These are phyloP conservation scores for Aphanomyces euteiches DNA, from an alignment of 352 stramenopile species.

Conservation along the genomic window DNA sequence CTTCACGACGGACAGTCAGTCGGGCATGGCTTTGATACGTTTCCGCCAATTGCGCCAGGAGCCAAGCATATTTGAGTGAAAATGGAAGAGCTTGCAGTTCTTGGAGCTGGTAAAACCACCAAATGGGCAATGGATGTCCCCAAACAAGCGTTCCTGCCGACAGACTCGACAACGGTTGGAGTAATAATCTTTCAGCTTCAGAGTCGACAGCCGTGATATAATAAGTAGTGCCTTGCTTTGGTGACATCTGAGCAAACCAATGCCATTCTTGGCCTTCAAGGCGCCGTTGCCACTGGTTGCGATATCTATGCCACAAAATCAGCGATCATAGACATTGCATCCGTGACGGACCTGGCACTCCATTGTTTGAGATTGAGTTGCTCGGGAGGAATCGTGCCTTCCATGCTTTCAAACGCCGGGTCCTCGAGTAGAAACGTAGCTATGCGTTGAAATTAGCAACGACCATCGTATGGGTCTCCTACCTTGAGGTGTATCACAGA, in stretches of 20 bases:
- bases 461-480: neutral
- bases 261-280: neutral
- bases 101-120: slow-evolving; percentile 11
- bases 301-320: neutral
- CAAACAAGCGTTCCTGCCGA: neutral
- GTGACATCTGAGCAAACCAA: neutral
- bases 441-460: neutral
- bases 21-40: slow-evolving; percentile 7
- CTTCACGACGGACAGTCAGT: slow-evolving; percentile 46
- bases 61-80: slow-evolving; percentile 23
- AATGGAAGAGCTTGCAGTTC: neutral
- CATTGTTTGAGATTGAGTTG: slow-evolving; percentile 13
- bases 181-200: neutral
- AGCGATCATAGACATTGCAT: neutral
- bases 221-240: neutral
- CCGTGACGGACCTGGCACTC: slow-evolving; percentile 1
- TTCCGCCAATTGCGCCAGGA: neutral
- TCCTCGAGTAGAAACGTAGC: neutral
- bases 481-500: slow-evolving; percentile 17
- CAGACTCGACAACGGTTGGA: neutral
- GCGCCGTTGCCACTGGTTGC: neutral
- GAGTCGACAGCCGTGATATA: neutral
- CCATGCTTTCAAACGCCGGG: slow-evolving; percentile 12
- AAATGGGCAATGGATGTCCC: neutral
- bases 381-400: neutral